Evolutionary conservation across 495 filamentous ascomycete genomes (phyloP), one percentile per base, ranked within the genome.

Genomic region (Evernia prunastri): DNA sequence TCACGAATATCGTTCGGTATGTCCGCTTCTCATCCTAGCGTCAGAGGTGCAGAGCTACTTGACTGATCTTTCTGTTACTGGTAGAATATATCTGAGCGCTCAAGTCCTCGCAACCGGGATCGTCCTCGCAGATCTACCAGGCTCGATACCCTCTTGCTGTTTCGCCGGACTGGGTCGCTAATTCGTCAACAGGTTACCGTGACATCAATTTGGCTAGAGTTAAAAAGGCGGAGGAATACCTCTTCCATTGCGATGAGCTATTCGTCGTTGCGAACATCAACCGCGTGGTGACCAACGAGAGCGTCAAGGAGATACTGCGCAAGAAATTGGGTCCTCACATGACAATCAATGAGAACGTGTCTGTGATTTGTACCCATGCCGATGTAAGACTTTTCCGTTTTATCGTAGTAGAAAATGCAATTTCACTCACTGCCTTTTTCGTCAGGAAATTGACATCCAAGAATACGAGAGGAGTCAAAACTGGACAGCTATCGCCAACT

Each of bases 1-100:
- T 73, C 39, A 74, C 71, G 15, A 73, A 74, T 59, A 67, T 72
- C 15, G 71, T 74, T 37, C 68, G 71, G 72, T 72, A 63, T 31
- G 68, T 6, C 29, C 42, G 45, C 33, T 29, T 59, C 23, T 36
- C 31, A 56, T 43, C 60, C 61, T 11, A 18, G 36, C 40, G 43
- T 29, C 17, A 31, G 25, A 40, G 29, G 33, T 33, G 11, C 15
- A 33, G 31, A 33, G 17, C n/a, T 33, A 8, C 11, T 25, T 27
- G 11, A 27, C 57, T 59, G 36, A 59, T 29, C n/a, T 17, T 20
- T 40, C n/a, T 9, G 35, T 33, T 13, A 25, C 25, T 36, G 37
- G 59, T 51, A 74, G 72, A 8, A 64, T 74, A 23, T 74, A 71
- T 66, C 56, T 73, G 18, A 70, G 64, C 54, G 60, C 71, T 25